Evolutionary conservation across 176 grass and related monocot species (phyloP).

Genomic region (Urochloa ruziziensis): DNA sequence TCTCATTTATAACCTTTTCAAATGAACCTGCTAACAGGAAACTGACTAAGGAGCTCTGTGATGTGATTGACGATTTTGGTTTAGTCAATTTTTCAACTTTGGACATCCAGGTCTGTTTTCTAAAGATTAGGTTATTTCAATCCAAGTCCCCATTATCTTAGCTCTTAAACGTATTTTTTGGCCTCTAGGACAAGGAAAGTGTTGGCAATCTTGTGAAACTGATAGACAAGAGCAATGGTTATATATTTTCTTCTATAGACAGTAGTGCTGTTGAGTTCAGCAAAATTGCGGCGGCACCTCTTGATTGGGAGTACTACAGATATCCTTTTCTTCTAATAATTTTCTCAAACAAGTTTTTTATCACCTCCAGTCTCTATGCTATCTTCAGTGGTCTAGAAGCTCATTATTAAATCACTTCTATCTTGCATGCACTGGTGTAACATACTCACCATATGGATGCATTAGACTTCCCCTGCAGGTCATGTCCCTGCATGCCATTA

Average conservation of each 20-base stretch:
- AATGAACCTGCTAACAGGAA: conserved; percentile 60
- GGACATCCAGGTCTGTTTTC: conserved; percentile 73
- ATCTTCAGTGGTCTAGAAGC: background rate
- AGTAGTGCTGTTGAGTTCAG: conserved; percentile 82
- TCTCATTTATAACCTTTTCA: conserved; percentile 1
- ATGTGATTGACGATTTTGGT: conserved; percentile 76
- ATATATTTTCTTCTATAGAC: conserved; percentile 89
- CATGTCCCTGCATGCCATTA: background rate
- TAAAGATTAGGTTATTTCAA: conserved; percentile 2
- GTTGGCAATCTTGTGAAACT: conserved; percentile 95
- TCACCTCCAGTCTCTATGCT: background rate
- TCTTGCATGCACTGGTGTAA: conserved; percentile 13
- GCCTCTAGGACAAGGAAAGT: conserved; percentile 84
- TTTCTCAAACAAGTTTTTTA: background rate
- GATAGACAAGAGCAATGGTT: conserved; percentile 96
- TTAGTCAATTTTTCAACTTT: conserved; percentile 91
- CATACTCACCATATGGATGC: background rate
- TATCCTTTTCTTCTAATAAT: conserved; percentile 64
- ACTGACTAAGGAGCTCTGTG: conserved; percentile 89
- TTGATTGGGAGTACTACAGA: conserved; percentile 94
- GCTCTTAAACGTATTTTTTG: conserved; percentile 15
- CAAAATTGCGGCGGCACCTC: conserved; percentile 74
- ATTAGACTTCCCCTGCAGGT: background rate
- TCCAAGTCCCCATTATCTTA: background rate
- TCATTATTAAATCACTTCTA: conserved; percentile 1